Evolutionary conservation across 2,329 filamentous ascomycete species (phyloP).

Genomic region (Xylaria sp.): DNA sequence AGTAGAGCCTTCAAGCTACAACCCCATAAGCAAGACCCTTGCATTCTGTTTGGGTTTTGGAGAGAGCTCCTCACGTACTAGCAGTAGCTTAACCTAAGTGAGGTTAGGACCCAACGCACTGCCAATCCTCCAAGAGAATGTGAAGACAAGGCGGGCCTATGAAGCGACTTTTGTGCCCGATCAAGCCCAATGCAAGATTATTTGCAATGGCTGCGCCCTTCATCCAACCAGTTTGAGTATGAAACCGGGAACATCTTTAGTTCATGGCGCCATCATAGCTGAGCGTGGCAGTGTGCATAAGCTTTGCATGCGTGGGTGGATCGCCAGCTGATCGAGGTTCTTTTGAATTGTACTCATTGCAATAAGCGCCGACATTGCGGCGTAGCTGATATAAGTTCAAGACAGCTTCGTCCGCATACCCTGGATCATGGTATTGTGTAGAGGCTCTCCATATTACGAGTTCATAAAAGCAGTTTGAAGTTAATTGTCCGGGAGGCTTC

Average conservation of each 20-base stretch:
- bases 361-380: neutral
- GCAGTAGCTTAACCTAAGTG: too few relatives aligned
- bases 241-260: neutral
- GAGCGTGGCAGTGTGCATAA: neutral
- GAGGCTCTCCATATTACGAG: neutral
- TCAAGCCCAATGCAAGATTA: neutral
- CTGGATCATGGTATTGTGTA: neutral
- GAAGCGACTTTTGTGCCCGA: neutral
- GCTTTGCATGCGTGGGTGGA: neutral
- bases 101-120: too few relatives aligned
- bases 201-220: neutral
- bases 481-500: neutral
- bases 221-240: neutral
- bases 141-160: too few relatives aligned
- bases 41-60: too few relatives aligned
- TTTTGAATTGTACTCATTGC: neutral
- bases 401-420: neutral
- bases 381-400: neutral
- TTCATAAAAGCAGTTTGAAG: neutral
- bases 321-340: neutral
- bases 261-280: too few relatives aligned
- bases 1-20: too few relatives aligned
- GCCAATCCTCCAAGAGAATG: too few relatives aligned
- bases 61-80: too few relatives aligned
- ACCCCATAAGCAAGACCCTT: too few relatives aligned